These are phyloP conservation scores for Puccinia sorghi DNA, from an alignment of 1,284 basidiomycete species.

Conservation along the genomic window DNA sequence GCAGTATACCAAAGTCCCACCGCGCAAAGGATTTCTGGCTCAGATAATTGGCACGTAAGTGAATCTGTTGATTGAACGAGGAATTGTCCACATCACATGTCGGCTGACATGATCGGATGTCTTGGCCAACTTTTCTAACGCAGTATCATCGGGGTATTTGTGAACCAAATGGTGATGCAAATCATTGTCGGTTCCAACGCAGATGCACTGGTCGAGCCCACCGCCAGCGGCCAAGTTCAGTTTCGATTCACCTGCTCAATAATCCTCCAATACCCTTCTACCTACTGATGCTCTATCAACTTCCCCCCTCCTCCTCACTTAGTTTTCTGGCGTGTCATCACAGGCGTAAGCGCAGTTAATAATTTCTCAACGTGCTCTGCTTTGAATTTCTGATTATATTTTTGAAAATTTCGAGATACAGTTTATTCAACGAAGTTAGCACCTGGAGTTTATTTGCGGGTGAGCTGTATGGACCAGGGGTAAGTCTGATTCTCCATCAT, in stretches of 20 bases:
- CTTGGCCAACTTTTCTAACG: neutral
- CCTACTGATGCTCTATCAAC: neutral
- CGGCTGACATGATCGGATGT: neutral
- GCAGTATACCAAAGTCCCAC: constrained; percentile 50
- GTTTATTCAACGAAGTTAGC: constrained; percentile 50
- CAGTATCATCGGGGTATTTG: constrained; percentile 38
- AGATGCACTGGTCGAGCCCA: constrained; percentile 32
- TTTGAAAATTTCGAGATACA: neutral
- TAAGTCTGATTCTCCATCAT: constrained; percentile 18
- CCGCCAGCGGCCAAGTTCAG: constrained; percentile 49
- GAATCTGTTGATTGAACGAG: neutral
- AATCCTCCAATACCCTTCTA: neutral
- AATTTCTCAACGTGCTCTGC: neutral
- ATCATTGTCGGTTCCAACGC: constrained; percentile 39
- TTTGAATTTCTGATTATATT: neutral
- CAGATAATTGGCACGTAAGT: constrained; percentile 47
- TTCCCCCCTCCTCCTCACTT: neutral
- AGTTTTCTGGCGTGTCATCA: constrained; percentile 47
- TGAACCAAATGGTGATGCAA: constrained; percentile 50
- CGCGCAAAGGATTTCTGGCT: constrained; percentile 43
- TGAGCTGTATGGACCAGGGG: constrained; percentile 40
- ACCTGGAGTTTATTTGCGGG: constrained; percentile 47
- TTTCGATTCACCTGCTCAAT: neutral
- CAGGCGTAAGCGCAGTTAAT: constrained; percentile 35
- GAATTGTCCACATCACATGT: neutral